phyloP scores from a whole-genome alignment of 2,329 filamentous ascomycete genomes.

The Aspergillus piperis region DNA sequence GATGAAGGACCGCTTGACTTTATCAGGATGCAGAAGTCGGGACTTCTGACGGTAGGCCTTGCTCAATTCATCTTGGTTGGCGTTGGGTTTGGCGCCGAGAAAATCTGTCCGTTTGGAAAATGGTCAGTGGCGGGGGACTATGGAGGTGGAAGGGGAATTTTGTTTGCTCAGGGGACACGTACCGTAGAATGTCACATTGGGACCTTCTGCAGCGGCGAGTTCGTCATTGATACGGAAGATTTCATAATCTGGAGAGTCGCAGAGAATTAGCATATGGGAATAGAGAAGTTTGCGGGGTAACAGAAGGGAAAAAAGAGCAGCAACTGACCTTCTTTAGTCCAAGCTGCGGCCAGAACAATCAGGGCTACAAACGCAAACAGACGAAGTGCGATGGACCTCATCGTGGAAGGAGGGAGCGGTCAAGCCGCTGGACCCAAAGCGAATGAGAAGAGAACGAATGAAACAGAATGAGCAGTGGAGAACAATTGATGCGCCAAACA shows the following conservation, averaged over 20 bases:
- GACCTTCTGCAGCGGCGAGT: slow-evolving; percentile 71
- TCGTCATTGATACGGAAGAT: slow-evolving; percentile 96
- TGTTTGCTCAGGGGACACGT: slow-evolving; percentile 14
- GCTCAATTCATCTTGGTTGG: slow-evolving; percentile 83
- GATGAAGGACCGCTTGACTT: slow-evolving; percentile 81
- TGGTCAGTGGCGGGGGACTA: slow-evolving; percentile 5
- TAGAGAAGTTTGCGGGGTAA: not conserved
- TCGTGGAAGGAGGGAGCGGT: slow-evolving; percentile 48
- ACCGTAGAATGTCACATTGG: slow-evolving; percentile 83
- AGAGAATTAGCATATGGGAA: not conserved
- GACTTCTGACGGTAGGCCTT: slow-evolving; percentile 92
- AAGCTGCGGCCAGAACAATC: slow-evolving; percentile 70
- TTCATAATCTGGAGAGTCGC: slow-evolving; percentile 71
- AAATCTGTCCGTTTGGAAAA: slow-evolving; percentile 58
- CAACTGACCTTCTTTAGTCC: slow-evolving; percentile 80
- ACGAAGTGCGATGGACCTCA: slow-evolving; percentile 68
- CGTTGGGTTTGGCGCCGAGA: slow-evolving; percentile 71
- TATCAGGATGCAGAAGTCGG: slow-evolving; percentile 85
- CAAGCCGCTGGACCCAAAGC: slow-evolving; percentile 25
- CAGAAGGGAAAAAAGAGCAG: not conserved
- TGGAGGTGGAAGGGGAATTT: not conserved
- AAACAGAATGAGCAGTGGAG: not conserved
- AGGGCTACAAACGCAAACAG: slow-evolving; percentile 70
- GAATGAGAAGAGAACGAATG: slow-evolving; percentile 10
- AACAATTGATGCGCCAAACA: not conserved